Conservation (phyloP, 2,329 filamentous ascomycete species). For the Diplocarpon rosae region DNA sequence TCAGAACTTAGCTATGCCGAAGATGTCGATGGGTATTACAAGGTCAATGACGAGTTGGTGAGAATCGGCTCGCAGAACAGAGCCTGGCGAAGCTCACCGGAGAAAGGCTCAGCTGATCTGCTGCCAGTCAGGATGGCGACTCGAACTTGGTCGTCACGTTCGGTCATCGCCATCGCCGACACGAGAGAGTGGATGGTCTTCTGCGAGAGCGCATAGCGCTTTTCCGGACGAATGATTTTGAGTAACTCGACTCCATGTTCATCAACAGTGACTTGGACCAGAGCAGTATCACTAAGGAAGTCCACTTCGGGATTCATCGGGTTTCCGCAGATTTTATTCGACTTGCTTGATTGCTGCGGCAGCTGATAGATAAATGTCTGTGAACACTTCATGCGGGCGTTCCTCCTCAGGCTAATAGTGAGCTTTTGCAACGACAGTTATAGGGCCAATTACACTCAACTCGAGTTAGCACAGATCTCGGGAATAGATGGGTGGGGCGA, state of each 20-base stretch:
- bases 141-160: slow-evolving; percentile 41
- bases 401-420: too few relatives aligned
- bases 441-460: too few relatives aligned
- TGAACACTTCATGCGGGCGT: too few relatives aligned
- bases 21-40: too few relatives aligned
- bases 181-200: slow-evolving; percentile 9
- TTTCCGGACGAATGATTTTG: slow-evolving; percentile 41
- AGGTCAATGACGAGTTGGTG: too few relatives aligned
- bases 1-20: background rate
- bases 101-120: slow-evolving; percentile 8
- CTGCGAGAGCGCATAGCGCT: slow-evolving; percentile 47
- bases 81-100: slow-evolving; percentile 5
- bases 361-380: background rate
- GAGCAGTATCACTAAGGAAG: slow-evolving; percentile 11
- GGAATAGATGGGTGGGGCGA: too few relatives aligned
- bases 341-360: background rate
- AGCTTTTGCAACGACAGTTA: too few relatives aligned
- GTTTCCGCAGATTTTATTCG: background rate
- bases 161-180: slow-evolving; percentile 29
- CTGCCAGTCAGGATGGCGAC: slow-evolving; percentile 41
- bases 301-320: slow-evolving; percentile 4
- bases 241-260: slow-evolving; percentile 35
- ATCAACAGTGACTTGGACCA: slow-evolving; percentile 13
- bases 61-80: too few relatives aligned
- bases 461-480: too few relatives aligned